Percentiles rank a stretch among this genome's conserved stretches.
These are phyloP conservation scores for Talaromyces albobiverticillius DNA, from an alignment of 2,329 filamentous ascomycete species.

Conservation along the genomic window DNA sequence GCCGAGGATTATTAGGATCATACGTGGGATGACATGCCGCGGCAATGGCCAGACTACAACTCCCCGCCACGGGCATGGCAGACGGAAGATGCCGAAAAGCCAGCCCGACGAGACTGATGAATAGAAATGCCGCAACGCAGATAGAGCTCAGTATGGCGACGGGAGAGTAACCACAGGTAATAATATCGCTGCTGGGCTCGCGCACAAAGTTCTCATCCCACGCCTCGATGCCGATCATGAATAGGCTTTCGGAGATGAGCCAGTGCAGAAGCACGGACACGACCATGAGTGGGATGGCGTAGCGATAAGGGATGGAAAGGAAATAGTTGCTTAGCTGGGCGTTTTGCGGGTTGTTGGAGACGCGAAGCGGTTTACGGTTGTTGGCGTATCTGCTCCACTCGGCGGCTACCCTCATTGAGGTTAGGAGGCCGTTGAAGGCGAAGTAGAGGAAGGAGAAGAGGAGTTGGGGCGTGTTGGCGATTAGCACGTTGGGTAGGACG, in stretches of 20 bases:
- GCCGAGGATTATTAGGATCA: background rate
- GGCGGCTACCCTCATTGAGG: slow-evolving; percentile 43
- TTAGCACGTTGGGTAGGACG: slow-evolving; percentile 17
- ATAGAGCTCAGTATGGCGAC: slow-evolving; percentile 17
- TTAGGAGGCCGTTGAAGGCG: slow-evolving; percentile 33
- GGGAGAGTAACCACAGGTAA: slow-evolving; percentile 13
- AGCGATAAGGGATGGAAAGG: slow-evolving; percentile 17
- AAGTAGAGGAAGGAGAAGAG: slow-evolving; percentile 33
- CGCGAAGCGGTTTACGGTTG: slow-evolving; percentile 32
- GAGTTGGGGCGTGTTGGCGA: slow-evolving; percentile 34
- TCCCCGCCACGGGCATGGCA: slow-evolving; percentile 26
- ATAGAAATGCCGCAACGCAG: slow-evolving; percentile 14
- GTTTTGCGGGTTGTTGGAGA: slow-evolving; percentile 31
- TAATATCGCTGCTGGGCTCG: background rate
- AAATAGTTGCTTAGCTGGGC: slow-evolving; percentile 42
- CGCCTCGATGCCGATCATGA: slow-evolving; percentile 34
- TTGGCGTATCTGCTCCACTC: slow-evolving; percentile 47
- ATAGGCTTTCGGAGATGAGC: slow-evolving; percentile 45
- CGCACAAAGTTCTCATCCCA: slow-evolving; percentile 11
- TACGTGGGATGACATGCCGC: slow-evolving; percentile 28
- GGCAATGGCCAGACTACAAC: slow-evolving; percentile 30
- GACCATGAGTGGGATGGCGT: slow-evolving; percentile 34
- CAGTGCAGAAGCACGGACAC: slow-evolving; percentile 38
- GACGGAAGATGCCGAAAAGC: slow-evolving; percentile 14
- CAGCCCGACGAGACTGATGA: slow-evolving; percentile 16